Percentiles rank a stretch among this genome's conserved stretches.
phyloP scores from a whole-genome alignment of 768 basidiomycete species.

The Royoungia palumana region DNA sequence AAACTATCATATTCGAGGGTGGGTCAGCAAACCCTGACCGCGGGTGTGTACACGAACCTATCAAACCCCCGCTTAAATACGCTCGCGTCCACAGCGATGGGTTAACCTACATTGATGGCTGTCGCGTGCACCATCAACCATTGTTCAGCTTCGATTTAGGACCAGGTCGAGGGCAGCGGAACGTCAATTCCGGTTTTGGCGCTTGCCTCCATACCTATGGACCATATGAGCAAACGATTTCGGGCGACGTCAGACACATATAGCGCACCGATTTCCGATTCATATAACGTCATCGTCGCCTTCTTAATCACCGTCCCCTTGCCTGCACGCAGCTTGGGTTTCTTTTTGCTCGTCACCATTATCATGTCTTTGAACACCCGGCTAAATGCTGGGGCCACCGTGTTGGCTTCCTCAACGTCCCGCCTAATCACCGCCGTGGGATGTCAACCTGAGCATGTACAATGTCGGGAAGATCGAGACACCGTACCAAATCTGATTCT shows the following conservation, averaged over 20 bases:
- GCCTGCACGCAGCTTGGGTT: no score
- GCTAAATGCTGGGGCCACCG: constrained; percentile 37
- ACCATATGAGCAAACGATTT: no score
- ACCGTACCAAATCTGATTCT: no score
- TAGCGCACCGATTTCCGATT: no score
- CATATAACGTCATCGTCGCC: no score
- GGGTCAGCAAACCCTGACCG: neutral
- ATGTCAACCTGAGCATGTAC: neutral
- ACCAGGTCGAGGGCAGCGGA: no score
- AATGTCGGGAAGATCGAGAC: neutral
- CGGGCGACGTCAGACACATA: no score
- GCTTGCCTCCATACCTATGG: no score
- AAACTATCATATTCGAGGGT: constrained; percentile 20
- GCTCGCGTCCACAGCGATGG: constrained; percentile 11
- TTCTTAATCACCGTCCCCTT: no score
- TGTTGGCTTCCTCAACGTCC: constrained; percentile 42
- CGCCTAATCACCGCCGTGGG: constrained; percentile 27
- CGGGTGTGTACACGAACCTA: constrained; percentile 20
- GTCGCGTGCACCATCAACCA: constrained; percentile 23
- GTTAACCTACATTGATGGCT: constrained; percentile 9
- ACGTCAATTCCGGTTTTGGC: no score
- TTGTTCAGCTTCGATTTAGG: no score
- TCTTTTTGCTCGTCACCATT: no score
- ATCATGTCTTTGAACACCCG: constrained; percentile 57
- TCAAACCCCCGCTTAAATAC: constrained; percentile 37